Conservation (phyloP, 208 protist species). For the Balamuthia mandrillaris region DNA sequence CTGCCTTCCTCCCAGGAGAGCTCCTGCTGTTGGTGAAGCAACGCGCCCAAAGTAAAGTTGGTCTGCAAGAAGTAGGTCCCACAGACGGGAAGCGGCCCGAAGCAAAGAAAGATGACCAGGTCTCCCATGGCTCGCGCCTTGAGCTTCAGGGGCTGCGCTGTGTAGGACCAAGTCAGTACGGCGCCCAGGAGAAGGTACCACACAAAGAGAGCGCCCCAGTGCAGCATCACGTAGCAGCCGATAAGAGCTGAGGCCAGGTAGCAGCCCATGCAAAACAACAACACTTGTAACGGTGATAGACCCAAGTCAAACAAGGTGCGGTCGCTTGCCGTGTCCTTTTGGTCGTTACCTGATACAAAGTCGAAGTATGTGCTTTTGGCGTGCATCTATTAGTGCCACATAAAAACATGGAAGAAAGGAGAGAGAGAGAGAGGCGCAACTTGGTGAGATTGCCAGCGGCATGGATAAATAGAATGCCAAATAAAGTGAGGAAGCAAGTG, state of each 20-base stretch:
- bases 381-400: background rate
- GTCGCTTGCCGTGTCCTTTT: background rate
- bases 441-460: slow-evolving; percentile 20
- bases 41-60: too few relatives aligned
- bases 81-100: background rate
- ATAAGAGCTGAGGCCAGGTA: background rate
- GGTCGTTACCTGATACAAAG: slow-evolving; percentile 8
- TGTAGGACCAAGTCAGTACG: slow-evolving; percentile 21
- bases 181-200: background rate
- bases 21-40: too few relatives aligned
- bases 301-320: slow-evolving; percentile 1
- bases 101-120: slow-evolving; percentile 3
- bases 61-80: slow-evolving; percentile 17
- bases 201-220: background rate
- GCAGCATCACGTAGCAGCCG: background rate
- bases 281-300: background rate
- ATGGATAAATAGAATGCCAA: background rate
- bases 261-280: background rate
- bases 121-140: slow-evolving; percentile 17
- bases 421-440: background rate
- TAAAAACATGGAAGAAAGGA: background rate
- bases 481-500: background rate
- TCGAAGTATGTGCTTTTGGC: background rate
- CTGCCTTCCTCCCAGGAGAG: too few relatives aligned
- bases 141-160: background rate